These are phyloP conservation scores for Thraustochytrium striatum DNA, from an alignment of 352 stramenopile species.

Conservation along the genomic window DNA sequence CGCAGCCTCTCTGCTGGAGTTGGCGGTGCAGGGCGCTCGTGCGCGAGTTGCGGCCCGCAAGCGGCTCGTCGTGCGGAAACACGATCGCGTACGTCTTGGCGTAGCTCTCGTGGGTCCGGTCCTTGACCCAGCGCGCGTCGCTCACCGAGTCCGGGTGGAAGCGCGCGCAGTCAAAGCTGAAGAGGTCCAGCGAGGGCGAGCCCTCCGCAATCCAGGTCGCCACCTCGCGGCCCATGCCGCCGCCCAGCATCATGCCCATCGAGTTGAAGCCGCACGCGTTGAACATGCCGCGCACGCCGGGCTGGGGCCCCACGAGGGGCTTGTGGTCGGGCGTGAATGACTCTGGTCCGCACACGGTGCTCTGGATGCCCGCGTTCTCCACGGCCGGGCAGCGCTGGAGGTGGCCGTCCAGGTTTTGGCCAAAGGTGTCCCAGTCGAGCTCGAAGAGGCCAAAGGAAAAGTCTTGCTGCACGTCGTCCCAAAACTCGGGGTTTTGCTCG, in stretches of 20 bases:
- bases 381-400: constrained; percentile 50
- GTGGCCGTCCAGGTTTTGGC: constrained; percentile 50
- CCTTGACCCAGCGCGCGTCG: constrained; percentile 45
- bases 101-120: constrained; percentile 52
- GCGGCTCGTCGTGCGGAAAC: constrained; percentile 53
- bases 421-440: constrained; percentile 55
- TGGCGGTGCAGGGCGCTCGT: constrained; percentile 50
- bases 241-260: constrained; percentile 53
- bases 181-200: constrained; percentile 52
- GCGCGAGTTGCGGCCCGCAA: constrained; percentile 50
- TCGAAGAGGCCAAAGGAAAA: constrained; percentile 55
- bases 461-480: constrained; percentile 44
- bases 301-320: constrained; percentile 50
- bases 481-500: constrained; percentile 53
- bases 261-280: constrained; percentile 54
- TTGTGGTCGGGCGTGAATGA: constrained; percentile 56
- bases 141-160: constrained; percentile 48
- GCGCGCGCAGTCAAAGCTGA: constrained; percentile 50
- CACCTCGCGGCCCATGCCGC: constrained; percentile 50
- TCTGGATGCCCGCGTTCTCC: constrained; percentile 49
- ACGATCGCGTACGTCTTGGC: constrained; percentile 54
- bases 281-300: constrained; percentile 51
- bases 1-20: constrained; percentile 50
- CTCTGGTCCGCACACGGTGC: constrained; percentile 54
- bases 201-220: constrained; percentile 52